These are phyloP conservation scores for Mimosa pudica DNA, from an alignment of 306 rosid genomes.

Conservation along the genomic window DNA sequence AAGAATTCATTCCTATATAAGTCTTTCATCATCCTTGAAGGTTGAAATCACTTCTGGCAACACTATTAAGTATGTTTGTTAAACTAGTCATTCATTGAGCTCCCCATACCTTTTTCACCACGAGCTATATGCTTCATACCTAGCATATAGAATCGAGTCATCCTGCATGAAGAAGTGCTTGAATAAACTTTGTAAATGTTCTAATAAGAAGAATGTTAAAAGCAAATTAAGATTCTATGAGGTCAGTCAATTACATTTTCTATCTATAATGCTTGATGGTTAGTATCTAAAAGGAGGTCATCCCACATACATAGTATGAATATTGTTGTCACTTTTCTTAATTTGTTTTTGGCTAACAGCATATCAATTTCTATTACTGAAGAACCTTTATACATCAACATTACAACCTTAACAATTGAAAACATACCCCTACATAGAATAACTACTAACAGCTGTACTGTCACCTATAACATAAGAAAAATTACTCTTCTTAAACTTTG, in stretches of 20 bases:
- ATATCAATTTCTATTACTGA: too few relatives aligned
- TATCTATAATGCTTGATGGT: conserved; percentile 29
- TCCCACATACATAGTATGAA: conserved; percentile 29
- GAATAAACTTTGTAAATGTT: conserved; percentile 20
- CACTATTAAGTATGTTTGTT: background rate
- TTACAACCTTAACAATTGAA: too few relatives aligned
- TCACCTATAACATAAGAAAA: too few relatives aligned
- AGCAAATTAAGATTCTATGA: conserved; percentile 17
- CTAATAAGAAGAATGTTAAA: background rate
- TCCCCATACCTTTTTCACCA: conserved; percentile 33
- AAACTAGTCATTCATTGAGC: conserved; percentile 15
- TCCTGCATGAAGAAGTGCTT: conserved; percentile 36
- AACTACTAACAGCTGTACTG: too few relatives aligned
- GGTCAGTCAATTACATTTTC: conserved; percentile 31
- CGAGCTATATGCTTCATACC: conserved; percentile 22
- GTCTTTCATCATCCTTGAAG: too few relatives aligned
- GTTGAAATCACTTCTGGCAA: too few relatives aligned
- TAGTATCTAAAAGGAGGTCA: conserved; percentile 29
- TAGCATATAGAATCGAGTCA: conserved; percentile 30
- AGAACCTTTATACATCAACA: too few relatives aligned
- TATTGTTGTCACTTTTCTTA: conserved; percentile 26
- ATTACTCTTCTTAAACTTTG: background rate
- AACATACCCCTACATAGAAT: too few relatives aligned
- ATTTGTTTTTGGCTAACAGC: too few relatives aligned
- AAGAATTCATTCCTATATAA: too few relatives aligned